Percentiles rank a stretch among this genome's conserved stretches.
These are phyloP conservation scores for Suillus variegatus DNA, from an alignment of 768 basidiomycete genomes.

Conservation along the genomic window DNA sequence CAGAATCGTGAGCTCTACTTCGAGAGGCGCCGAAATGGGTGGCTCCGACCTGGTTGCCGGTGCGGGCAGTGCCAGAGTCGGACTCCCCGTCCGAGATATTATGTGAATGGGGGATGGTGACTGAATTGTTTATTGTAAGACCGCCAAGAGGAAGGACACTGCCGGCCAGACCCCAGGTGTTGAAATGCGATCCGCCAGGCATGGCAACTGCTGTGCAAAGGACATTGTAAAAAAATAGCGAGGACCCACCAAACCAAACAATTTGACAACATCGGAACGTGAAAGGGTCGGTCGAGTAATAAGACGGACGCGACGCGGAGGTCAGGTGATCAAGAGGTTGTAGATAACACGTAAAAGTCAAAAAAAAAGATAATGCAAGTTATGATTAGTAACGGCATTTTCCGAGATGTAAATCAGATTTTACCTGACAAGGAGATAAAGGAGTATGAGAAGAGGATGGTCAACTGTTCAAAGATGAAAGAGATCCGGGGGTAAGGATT, in stretches of 20 bases:
- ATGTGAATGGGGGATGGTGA: slow-evolving; percentile 17
- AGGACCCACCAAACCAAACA: slow-evolving; percentile 39
- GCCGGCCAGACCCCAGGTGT: slow-evolving; percentile 16
- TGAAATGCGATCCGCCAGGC: slow-evolving; percentile 22
- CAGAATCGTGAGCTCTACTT: slow-evolving; percentile 17
- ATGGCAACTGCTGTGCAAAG: slow-evolving; percentile 27
- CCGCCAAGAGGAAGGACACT: slow-evolving; percentile 11
- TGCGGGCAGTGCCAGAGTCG: slow-evolving; percentile 18
- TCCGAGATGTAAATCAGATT: background rate
- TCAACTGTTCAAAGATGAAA: background rate
- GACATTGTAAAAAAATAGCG: slow-evolving; percentile 25
- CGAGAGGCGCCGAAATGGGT: slow-evolving; percentile 15
- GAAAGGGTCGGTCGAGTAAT: slow-evolving; percentile 1
- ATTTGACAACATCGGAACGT: slow-evolving; percentile 22
- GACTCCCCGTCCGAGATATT: slow-evolving; percentile 22
- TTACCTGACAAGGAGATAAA: background rate
- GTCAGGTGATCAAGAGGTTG: slow-evolving; percentile 13
- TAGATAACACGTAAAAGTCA: background rate
- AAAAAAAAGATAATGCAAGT: slow-evolving; percentile 1
- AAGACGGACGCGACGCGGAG: slow-evolving; percentile 17
- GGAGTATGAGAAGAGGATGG: background rate
- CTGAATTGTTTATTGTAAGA: slow-evolving; percentile 14
- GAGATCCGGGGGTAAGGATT: background rate
- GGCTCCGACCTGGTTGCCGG: slow-evolving; percentile 17
- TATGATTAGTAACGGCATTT: background rate